A percentile compares a stretch with the other conserved stretches of the same genome.
phyloP scores from a whole-genome alignment of 164 flowering plant genomes.

The Amborella trichopoda region DNA sequence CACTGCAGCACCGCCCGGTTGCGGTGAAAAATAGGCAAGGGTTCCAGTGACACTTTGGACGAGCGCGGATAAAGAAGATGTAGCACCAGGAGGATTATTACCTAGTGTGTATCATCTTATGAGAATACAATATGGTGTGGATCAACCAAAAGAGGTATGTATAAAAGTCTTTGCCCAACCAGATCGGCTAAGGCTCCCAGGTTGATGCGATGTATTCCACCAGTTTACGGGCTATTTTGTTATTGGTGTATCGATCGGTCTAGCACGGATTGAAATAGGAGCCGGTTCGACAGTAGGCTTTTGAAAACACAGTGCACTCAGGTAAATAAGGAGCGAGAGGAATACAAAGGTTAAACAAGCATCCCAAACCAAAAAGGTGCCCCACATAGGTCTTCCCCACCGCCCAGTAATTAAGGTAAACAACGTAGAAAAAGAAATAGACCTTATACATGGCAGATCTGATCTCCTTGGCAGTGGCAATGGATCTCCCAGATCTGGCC shows the following conservation, averaged over 20 bases:
- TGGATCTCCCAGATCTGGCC: too few species aligned
- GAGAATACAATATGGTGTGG: not conserved
- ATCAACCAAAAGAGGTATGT: not conserved
- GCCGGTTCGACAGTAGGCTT: not conserved
- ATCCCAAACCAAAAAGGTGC: not conserved
- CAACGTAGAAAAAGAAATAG: not conserved
- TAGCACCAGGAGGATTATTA: not conserved
- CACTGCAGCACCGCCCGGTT: too few species aligned
- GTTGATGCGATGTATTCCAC: constrained; percentile 5
- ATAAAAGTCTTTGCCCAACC: not conserved
- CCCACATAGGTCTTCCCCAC: not conserved
- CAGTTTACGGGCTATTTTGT: constrained; percentile 2
- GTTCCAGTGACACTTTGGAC: too few species aligned
- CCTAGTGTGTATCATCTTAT: not conserved
- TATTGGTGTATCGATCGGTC: constrained; percentile 3
- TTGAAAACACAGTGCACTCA: not conserved
- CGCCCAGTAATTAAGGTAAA: not conserved
- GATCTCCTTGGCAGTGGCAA: too few species aligned
- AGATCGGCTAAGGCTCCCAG: constrained; percentile 3
- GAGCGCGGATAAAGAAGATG: too few species aligned
- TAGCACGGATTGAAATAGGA: not conserved
- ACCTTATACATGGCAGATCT: too few species aligned
- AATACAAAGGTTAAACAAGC: not conserved
- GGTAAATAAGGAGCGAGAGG: not conserved
- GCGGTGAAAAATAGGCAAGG: too few species aligned